These are phyloP conservation scores for Fusarium sulawesiense DNA, from an alignment of 2,329 filamentous ascomycete species.

Conservation along the genomic window DNA sequence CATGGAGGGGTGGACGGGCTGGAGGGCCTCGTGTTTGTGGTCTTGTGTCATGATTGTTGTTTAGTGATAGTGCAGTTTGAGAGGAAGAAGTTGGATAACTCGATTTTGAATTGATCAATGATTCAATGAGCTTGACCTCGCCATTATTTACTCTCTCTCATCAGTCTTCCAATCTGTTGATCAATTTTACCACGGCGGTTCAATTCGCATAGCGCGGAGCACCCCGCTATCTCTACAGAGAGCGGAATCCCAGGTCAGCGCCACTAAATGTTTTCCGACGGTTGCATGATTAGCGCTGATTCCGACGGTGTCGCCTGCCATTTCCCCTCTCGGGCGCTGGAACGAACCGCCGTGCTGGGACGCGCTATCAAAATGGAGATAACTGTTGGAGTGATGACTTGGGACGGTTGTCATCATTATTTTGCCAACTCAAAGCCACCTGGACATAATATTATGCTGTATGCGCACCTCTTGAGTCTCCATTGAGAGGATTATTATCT, in stretches of 20 bases:
- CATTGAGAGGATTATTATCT: too few species aligned
- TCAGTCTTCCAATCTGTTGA: not conserved
- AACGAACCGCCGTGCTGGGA: constrained; percentile 6
- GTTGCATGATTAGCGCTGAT: constrained; percentile 5
- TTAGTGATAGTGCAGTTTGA: not conserved
- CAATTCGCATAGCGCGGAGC: not conserved
- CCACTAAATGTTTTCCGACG: constrained; percentile 8
- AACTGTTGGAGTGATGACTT: too few species aligned
- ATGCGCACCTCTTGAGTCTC: too few species aligned
- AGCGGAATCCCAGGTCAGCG: not conserved
- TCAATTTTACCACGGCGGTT: too few species aligned
- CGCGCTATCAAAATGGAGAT: too few species aligned
- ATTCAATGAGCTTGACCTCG: not conserved
- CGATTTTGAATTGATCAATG: not conserved
- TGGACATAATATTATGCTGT: not conserved
- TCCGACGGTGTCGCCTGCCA: not conserved
- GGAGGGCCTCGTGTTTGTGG: constrained; percentile 56
- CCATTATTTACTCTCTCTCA: not conserved
- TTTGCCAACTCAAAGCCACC: too few species aligned
- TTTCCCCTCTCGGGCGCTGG: not conserved
- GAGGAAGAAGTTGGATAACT: not conserved
- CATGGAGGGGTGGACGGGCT: constrained; percentile 61
- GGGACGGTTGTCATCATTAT: too few species aligned
- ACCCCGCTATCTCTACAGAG: constrained; percentile 1
- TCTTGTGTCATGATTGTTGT: constrained; percentile 15